Evolutionary conservation across 345 rosid genomes (phyloP).

Genomic region (Pugionium cornutum): DNA sequence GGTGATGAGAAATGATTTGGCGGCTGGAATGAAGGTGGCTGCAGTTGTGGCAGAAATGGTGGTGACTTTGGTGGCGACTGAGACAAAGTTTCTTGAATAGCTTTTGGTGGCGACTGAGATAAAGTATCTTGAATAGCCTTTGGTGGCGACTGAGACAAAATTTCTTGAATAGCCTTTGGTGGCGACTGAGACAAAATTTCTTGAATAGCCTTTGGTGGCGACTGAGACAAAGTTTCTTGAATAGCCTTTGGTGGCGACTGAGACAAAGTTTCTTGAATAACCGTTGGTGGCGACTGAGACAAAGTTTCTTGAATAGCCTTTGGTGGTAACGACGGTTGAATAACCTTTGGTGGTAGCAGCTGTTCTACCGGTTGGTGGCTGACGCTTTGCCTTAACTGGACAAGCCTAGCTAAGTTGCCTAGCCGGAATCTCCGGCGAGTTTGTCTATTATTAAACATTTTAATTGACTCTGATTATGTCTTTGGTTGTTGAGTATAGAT

Average conservation of each 20-base stretch:
- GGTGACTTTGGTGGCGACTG: conserved; percentile 27
- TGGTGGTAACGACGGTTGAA: conserved; percentile 2
- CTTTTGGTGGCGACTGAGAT: background rate
- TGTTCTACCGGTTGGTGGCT: conserved; percentile 4
- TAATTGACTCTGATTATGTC: background rate
- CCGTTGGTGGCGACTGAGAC: conserved; percentile 7
- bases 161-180: background rate
- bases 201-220: conserved; percentile 15
- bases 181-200: conserved; percentile 22
- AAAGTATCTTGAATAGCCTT: no score
- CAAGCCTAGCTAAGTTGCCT: conserved; percentile 41
- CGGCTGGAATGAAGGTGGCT: conserved; percentile 1
- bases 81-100: no score
- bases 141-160: background rate
- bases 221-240: conserved; percentile 14
- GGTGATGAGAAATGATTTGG: conserved; percentile 3
- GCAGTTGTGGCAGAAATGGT: background rate
- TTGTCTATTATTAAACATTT: conserved; percentile 37
- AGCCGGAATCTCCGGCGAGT: conserved; percentile 38
- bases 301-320: conserved; percentile 15
- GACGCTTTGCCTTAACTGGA: conserved; percentile 35
- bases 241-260: conserved; percentile 11
- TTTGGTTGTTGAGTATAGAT: conserved; percentile 1
- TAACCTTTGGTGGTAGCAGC: background rate
- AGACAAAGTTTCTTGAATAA: conserved; percentile 19